A percentile compares a stretch with the other conserved stretches of the same genome.
These are phyloP conservation scores for Cystoisospora suis DNA, from an alignment of 169 alveolate genomes.

Conservation along the genomic window DNA sequence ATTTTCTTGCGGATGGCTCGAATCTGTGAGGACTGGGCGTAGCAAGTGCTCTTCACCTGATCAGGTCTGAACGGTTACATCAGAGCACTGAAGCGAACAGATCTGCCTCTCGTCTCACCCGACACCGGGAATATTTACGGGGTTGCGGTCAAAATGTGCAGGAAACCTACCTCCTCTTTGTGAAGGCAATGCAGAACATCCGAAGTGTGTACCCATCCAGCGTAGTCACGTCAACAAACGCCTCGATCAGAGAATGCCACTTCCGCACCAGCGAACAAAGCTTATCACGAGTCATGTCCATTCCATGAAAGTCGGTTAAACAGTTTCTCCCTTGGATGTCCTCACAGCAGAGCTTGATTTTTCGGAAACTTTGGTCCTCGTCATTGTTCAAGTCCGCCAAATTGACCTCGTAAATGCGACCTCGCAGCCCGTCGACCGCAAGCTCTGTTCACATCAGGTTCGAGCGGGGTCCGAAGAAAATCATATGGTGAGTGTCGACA, in stretches of 20 bases:
- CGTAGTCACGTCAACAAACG: constrained; percentile 96
- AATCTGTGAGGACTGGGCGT: constrained; percentile 94
- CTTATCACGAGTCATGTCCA: constrained; percentile 97
- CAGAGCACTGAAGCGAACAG: too few species aligned
- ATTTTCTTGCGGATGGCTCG: constrained; percentile 95
- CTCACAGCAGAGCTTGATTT: constrained; percentile 93
- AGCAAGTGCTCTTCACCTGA: constrained; percentile 96
- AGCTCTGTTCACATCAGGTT: constrained; percentile 83
- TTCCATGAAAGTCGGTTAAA: constrained; percentile 96
- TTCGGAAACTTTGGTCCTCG: constrained; percentile 94
- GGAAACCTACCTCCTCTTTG: constrained; percentile 86
- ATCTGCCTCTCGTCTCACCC: too few species aligned
- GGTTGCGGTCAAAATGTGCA: too few species aligned
- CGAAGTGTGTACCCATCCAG: constrained; percentile 95
- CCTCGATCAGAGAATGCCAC: constrained; percentile 97
- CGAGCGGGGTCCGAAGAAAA: too few species aligned
- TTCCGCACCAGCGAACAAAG: constrained; percentile 95
- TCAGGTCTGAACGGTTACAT: constrained; percentile 80
- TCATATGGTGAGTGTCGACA: too few species aligned
- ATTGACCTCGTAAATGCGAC: constrained; percentile 94
- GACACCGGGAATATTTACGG: too few species aligned
- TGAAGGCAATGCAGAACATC: constrained; percentile 97
- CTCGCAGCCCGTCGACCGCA: constrained; percentile 93
- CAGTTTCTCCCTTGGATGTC: constrained; percentile 92
- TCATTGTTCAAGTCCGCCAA: constrained; percentile 95